Evolutionary conservation across 176 grass and related monocot genomes (phyloP), one percentile per base, ranked within the genome.

Genomic region (Miscanthus lutarioriparius): DNA sequence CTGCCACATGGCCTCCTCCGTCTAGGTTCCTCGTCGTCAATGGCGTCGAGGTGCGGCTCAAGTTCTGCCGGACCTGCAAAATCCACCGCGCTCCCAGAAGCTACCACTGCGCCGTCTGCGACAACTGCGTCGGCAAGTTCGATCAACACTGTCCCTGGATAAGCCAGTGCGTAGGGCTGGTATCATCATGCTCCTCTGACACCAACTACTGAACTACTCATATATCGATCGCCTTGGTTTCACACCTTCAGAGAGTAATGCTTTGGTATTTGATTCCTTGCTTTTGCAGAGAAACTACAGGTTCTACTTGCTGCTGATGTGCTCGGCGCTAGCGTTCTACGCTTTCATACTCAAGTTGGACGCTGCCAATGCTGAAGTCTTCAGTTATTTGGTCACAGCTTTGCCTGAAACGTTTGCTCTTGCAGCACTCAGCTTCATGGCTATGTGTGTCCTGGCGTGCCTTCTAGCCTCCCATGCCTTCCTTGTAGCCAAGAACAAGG

Each of bases 61-160:
- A 89, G 28, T 88, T 90, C 17, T 90, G 94, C 77, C 85, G 63
- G 62, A 86, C 87, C 48, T 96, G 91, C 40, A 75, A 81, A 6
- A 91, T 90, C 39, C 70, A 81, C 43, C 62, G 91, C 4, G 84
- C 87, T 3, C 89, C 89, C 9, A 90, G 91, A 49, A 93, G 94
- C 64, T 75, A 72, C 58, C 91, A 97, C 76, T 93, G 94, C 36
- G 44, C 44, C 25, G 75, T 93, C 17, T 90, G 94, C 64, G 91
- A 93, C 87, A 97, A 91, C 64, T 93, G 87, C 36, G 75, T 94
- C 10, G 75, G 94, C 37, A 92, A 84, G 72, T 97, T 97, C 15
- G 89, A 94, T 56, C 94, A 94, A 62, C 94, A 97, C 56, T 90
- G 89, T 80, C 79, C 87, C 35, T 91, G 87, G 91, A 91, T 88